Evolutionary conservation across 257 asterid genomes (phyloP).

Genomic region (Ilex asprella): DNA sequence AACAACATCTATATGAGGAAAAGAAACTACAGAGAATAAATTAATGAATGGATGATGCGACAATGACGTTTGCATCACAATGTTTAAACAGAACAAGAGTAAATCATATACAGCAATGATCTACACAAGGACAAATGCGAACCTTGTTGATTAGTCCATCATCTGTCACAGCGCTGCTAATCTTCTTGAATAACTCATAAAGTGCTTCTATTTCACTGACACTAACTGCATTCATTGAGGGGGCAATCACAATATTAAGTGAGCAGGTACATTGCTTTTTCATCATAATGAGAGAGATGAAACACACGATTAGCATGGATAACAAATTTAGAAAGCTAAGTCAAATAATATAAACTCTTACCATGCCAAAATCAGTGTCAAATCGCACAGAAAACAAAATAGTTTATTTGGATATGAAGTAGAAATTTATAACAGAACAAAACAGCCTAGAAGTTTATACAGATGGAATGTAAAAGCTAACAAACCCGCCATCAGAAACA

Average conservation of each 20-base stretch:
- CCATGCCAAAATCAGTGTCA: too few relatives aligned
- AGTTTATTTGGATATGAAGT: too few relatives aligned
- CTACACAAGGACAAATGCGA: not conserved
- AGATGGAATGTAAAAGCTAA: too few relatives aligned
- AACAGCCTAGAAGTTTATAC: too few relatives aligned
- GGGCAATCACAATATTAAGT: not conserved
- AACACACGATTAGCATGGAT: too few relatives aligned
- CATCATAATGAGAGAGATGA: not conserved
- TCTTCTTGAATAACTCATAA: constrained; percentile 93
- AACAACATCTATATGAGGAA: not conserved
- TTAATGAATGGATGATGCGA: too few relatives aligned
- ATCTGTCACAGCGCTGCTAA: constrained; percentile 97
- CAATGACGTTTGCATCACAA: not conserved
- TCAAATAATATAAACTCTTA: too few relatives aligned
- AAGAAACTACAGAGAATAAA: not conserved
- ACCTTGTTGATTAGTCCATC: constrained; percentile 99
- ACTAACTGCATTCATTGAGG: constrained; percentile 56
- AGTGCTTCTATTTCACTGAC: constrained; percentile 98
- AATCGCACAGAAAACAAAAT: too few relatives aligned
- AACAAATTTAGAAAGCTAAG: too few relatives aligned
- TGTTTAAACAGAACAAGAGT: not conserved
- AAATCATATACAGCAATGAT: not conserved
- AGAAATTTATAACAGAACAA: too few relatives aligned
- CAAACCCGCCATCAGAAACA: too few relatives aligned
- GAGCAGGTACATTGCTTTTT: not conserved